Conservation (phyloP, 2,329 filamentous ascomycete genomes). For the Aspergillus terreus region DNA sequence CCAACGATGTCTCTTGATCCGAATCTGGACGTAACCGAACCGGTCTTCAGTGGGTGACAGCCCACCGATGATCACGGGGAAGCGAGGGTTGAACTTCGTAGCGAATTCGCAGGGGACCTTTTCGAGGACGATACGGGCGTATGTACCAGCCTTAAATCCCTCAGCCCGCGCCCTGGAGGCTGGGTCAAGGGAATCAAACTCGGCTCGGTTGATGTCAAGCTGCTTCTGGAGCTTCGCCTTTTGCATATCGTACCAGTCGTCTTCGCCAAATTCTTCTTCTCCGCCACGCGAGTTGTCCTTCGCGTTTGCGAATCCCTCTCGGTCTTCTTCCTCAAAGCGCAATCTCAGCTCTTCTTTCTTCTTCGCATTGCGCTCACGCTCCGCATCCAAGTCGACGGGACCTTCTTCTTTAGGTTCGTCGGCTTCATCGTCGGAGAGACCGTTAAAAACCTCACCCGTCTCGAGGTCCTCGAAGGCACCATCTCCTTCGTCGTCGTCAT, state of each 20-base stretch:
- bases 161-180: slow-evolving; percentile 78
- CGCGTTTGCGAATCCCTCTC: slow-evolving; percentile 83
- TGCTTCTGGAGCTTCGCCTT: slow-evolving; percentile 95
- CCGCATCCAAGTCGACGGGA: slow-evolving; percentile 66
- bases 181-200: slow-evolving; percentile 85
- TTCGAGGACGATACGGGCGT: slow-evolving; percentile 85
- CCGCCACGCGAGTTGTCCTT: slow-evolving; percentile 77
- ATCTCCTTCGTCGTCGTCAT: slow-evolving; percentile 66
- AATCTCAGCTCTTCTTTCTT: slow-evolving; percentile 92
- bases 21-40: slow-evolving; percentile 90
- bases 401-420: slow-evolving; percentile 45
- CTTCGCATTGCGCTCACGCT: slow-evolving; percentile 85
- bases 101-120: slow-evolving; percentile 89
- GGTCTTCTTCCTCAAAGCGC: slow-evolving; percentile 94
- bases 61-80: slow-evolving; percentile 86
- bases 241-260: slow-evolving; percentile 97
- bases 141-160: slow-evolving; percentile 87
- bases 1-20: slow-evolving; percentile 97
- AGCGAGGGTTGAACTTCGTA: slow-evolving; percentile 72
- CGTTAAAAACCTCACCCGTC: slow-evolving; percentile 58
- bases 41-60: slow-evolving; percentile 89
- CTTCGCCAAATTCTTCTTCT: slow-evolving; percentile 79
- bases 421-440: slow-evolving; percentile 46
- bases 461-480: slow-evolving; percentile 85
- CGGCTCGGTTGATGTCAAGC: slow-evolving; percentile 90